Evolutionary conservation across 257 asterid species (phyloP).

Genomic region (Cynanchum wilfordii): DNA sequence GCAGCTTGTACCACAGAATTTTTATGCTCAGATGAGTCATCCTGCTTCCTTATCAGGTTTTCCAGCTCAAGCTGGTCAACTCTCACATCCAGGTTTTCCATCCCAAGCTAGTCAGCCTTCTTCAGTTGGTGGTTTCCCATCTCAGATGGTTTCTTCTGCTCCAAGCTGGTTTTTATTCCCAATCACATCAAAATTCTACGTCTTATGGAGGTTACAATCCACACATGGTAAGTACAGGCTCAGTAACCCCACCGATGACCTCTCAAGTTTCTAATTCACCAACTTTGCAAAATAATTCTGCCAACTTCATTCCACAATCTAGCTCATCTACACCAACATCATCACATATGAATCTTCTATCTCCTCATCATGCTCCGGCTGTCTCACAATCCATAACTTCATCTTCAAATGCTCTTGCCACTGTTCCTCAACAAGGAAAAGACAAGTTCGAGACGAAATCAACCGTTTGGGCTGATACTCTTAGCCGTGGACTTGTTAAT

Average conservation of each 20-base stretch:
- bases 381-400: conserved; percentile 29
- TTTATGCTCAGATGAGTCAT: conserved; percentile 21
- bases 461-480: conserved; percentile 95
- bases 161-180: conserved; percentile 34
- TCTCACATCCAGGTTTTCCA: conserved; percentile 42
- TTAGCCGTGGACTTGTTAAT: conserved; percentile 91
- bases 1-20: conserved; percentile 26
- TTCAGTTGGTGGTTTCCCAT: conserved; percentile 35
- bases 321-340: conserved; percentile 34
- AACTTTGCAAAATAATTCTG: conserved; percentile 28
- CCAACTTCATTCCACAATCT: conserved; percentile 36
- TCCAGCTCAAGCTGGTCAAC: conserved; percentile 45
- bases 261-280: conserved; percentile 47
- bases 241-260: conserved; percentile 33
- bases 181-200: conserved; percentile 37
- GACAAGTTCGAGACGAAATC: conserved; percentile 94
- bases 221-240: conserved; percentile 34
- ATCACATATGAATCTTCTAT: conserved; percentile 41
- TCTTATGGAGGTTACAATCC: conserved; percentile 45
- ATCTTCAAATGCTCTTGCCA: conserved; percentile 43
- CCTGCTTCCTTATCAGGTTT: conserved; percentile 26
- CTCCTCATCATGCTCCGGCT: conserved; percentile 29
- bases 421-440: conserved; percentile 47
- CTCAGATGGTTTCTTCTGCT: conserved; percentile 29
- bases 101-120: conserved; percentile 42